Base-by-base conservation (phyloP, 2,329 filamentous ascomycete genomes). In the Furcasterigmium sp. region DNA sequence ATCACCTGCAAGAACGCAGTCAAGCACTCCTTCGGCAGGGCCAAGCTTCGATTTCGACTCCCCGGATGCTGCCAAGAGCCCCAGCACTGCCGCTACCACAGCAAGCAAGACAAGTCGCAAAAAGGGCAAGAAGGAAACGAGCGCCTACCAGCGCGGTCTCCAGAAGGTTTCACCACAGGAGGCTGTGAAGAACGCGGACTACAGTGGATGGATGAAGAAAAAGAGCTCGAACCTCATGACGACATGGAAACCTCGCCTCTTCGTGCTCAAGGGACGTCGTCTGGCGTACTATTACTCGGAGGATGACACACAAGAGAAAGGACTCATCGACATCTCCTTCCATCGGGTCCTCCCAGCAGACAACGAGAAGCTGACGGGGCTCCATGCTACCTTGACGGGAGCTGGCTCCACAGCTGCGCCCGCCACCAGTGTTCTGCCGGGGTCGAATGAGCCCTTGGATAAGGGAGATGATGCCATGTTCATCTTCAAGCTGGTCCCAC, bases 181-280 rank as follows among this genome's bases (percentile, higher is more conserved):
- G 59, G 90, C 91, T 47, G 93, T 95, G 64, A 70, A 82, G 48
- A 82, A 81, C 48, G 91, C 89, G 43, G 91, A 98, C 58, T 97
- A 95, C 62, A 91, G 85, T 56, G 93, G 93, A 2, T 98, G 93
- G 93, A 98, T 98, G 93, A 97, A 93, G 73, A 98, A 98, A 76
- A 91, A 94, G 65, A 95, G 89, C 46, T 91, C 89, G 2, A 93
- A 91, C 56, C 73, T 97, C 26, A 95, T 98, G 84, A 90, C 90
- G 3, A 95, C 91, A 2, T 98, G 93, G 93, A 98, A 97, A 59
- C 87, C 91, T 11, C 84, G 93, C 11, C 75, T 97, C n/a, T 98
- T 98, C 58, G 84, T 98, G 8, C 79, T 98, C 45, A 91, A 90
- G 57, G 93, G 93, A 23, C 83, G 91, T 41, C 84, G 93, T 5